Evolutionary conservation across 164 flowering plant genomes (phyloP).

Genomic region (Santalum album): DNA sequence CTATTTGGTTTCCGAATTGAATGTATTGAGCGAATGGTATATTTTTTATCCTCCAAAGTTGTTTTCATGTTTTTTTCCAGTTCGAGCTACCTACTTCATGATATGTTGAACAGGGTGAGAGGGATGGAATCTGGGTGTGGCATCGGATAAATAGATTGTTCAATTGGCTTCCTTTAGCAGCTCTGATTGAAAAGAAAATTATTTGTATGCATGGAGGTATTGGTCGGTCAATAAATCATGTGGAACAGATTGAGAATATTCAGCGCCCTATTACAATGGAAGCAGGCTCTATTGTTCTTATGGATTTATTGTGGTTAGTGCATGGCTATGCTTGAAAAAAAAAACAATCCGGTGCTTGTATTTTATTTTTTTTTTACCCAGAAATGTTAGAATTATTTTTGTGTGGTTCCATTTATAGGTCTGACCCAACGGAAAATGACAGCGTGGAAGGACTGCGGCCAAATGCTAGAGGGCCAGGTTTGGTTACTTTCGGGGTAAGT

Average conservation of each 20-base stretch:
- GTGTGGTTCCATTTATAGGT: conserved; percentile 42
- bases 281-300: conserved; percentile 96
- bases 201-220: conserved; percentile 99
- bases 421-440: conserved; percentile 99
- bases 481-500: conserved; percentile 98
- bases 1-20: conserved; percentile 98
- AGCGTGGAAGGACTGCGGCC: conserved; percentile 99
- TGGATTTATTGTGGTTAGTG: conserved; percentile 92
- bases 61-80: not conserved
- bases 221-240: conserved; percentile 96
- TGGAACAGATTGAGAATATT: conserved; percentile 88
- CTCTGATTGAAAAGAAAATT: conserved; percentile 94
- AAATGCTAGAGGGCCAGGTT: conserved; percentile 99
- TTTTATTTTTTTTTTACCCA: not conserved
- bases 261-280: conserved; percentile 99
- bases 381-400: conserved; percentile 2
- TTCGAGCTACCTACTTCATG: conserved; percentile 7
- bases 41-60: not conserved
- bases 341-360: too few species aligned
- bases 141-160: conserved; percentile 90
- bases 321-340: not conserved
- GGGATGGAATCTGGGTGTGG: conserved; percentile 99
- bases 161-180: conserved; percentile 99
- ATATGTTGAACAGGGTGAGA: conserved; percentile 68
- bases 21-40: conserved; percentile 99